Conservation (phyloP, 169 alveolate species). For the Hepatocystis sp. region DNA sequence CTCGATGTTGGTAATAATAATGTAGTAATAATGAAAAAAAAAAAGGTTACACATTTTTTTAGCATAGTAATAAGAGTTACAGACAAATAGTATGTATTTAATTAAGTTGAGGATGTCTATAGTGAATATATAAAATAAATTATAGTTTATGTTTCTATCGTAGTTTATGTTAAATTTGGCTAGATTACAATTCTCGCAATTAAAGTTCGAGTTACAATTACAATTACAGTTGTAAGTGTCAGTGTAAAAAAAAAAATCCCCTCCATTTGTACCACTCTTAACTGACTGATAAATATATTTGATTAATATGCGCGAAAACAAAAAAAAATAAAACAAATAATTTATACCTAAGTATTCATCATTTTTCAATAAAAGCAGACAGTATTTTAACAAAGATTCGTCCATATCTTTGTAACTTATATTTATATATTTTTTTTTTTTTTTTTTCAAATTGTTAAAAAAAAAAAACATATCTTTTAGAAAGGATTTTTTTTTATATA, state of each 20-base stretch:
- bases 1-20: conserved; percentile 14
- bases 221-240: too few relatives aligned
- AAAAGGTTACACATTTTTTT: conserved; percentile 20
- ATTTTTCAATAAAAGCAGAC: conserved; percentile 27
- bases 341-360: conserved; percentile 18
- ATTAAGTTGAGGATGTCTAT: conserved; percentile 11
- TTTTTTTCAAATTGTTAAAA: conserved; percentile 37
- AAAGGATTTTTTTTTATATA: conserved; percentile 50
- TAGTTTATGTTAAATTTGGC: neutral
- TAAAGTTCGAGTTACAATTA: too few relatives aligned
- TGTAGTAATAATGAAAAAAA: conserved; percentile 20
- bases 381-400: conserved; percentile 16
- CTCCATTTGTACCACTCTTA: neutral
- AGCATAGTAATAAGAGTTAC: conserved; percentile 14
- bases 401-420: conserved; percentile 26
- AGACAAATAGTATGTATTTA: conserved; percentile 21
- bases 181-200: too few relatives aligned
- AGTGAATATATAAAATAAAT: conserved; percentile 30
- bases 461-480: conserved; percentile 50
- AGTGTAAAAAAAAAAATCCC: too few relatives aligned
- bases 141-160: conserved; percentile 15
- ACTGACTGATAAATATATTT: conserved; percentile 14
- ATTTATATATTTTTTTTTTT: conserved; percentile 31
- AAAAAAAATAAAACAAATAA: conserved; percentile 58
- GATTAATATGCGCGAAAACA: conserved; percentile 16